phyloP scores from a whole-genome alignment of 1,284 basidiomycete genomes.

The Puccinia polysora region DNA sequence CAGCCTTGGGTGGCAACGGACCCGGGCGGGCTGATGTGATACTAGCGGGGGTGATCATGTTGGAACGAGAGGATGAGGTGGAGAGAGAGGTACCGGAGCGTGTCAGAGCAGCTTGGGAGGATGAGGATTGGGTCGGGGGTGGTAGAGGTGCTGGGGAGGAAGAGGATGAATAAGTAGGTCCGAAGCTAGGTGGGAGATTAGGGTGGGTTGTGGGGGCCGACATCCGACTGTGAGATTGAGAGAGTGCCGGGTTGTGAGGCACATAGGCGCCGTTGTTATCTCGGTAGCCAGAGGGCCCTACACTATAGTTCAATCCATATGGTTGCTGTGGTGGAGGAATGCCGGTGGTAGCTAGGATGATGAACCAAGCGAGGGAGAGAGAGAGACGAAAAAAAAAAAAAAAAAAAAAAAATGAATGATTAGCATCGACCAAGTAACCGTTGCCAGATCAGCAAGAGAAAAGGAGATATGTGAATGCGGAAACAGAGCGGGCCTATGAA shows the following conservation, averaged over 20 bases:
- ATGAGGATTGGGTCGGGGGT: neutral
- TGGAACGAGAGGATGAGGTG: constrained; percentile 4
- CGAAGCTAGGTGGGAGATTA: neutral
- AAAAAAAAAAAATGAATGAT: neutral
- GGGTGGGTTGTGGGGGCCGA: neutral
- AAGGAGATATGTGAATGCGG: too few species aligned
- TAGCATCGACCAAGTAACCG: neutral
- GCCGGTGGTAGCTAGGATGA: neutral
- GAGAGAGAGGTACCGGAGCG: constrained; percentile 29
- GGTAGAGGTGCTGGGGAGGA: neutral
- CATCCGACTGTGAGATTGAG: neutral
- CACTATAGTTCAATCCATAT: neutral
- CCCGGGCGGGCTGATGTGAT: neutral
- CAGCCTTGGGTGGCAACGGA: constrained; percentile 46
- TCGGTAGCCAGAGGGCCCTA: neutral
- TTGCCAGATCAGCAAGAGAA: too few species aligned
- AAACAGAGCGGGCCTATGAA: too few species aligned
- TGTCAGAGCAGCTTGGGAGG: constrained; percentile 2
- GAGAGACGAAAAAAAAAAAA: too few species aligned
- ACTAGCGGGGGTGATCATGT: constrained; percentile 2
- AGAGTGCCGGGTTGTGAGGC: neutral
- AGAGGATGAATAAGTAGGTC: neutral
- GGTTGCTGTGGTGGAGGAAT: neutral
- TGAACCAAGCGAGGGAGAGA: too few species aligned
- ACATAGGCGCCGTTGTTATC: neutral